A percentile compares a stretch with the other conserved stretches of the same genome.
phyloP scores from a whole-genome alignment of 2,329 filamentous ascomycete species.

The Periconia sp. region DNA sequence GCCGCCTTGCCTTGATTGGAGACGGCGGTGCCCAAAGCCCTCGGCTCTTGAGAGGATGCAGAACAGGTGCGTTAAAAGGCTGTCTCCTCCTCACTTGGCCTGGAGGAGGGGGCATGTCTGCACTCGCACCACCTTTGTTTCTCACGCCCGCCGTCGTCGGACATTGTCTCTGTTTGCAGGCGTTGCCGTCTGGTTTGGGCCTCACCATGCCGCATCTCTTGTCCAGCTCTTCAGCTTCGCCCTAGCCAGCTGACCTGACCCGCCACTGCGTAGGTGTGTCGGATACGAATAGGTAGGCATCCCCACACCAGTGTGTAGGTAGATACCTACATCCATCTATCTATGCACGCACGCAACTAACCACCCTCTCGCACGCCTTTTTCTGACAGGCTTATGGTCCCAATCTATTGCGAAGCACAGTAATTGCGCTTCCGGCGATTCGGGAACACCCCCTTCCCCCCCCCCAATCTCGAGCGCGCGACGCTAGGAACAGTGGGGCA shows the following conservation, averaged over 20 bases:
- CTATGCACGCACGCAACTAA: not conserved
- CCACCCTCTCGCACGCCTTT: not conserved
- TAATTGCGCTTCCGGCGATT: constrained; percentile 34
- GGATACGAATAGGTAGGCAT: too few species aligned
- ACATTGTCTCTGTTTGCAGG: constrained; percentile 2
- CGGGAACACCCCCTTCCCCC: constrained; percentile 21
- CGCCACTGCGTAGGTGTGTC: constrained; percentile 7
- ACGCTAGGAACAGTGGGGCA: constrained; percentile 43
- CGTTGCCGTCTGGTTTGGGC: not conserved
- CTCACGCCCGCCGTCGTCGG: too few species aligned
- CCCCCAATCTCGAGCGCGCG: constrained; percentile 29
- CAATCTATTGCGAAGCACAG: constrained; percentile 5
- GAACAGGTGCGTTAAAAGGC: constrained; percentile 7
- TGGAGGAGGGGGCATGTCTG: not conserved
- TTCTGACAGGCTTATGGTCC: constrained; percentile 17
- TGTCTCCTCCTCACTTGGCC: constrained; percentile 24
- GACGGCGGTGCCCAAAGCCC: constrained; percentile 14
- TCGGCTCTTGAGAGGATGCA: constrained; percentile 23
- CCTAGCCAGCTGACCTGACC: constrained; percentile 9
- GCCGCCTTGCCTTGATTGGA: constrained; percentile 30
- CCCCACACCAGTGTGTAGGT: too few species aligned
- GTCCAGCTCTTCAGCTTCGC: constrained; percentile 1
- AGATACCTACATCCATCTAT: not conserved
- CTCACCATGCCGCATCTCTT: constrained; percentile 7
- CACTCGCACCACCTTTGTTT: not conserved